Conservation (phyloP, 495 filamentous ascomycete species). For the Penicillium ucsense region DNA sequence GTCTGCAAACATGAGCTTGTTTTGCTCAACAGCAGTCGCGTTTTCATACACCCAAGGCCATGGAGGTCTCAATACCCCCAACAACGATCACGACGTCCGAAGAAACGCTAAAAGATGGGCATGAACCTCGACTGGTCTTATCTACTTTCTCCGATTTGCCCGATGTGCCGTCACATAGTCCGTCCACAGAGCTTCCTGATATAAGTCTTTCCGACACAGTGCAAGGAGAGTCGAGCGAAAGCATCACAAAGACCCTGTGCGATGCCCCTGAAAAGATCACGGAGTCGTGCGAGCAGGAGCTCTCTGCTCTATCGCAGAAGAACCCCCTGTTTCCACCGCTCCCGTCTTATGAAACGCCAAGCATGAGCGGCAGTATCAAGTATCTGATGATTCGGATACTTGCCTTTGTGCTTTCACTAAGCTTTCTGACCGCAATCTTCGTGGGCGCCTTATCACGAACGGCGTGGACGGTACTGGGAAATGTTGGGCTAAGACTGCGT, state of each 20-base stretch:
- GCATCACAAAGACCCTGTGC: not conserved
- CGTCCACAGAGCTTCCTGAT: not conserved
- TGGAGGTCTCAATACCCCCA: conserved; percentile 10
- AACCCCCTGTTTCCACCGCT: conserved; percentile 85
- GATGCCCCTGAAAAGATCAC: conserved; percentile 3
- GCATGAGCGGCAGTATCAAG: conserved; percentile 51
- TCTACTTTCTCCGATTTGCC: not conserved
- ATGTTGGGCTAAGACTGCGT: conserved; percentile 38
- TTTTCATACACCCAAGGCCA: conserved; percentile 4
- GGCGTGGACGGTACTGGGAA: conserved; percentile 39
- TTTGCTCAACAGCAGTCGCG: not conserved
- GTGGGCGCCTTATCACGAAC: conserved; percentile 58
- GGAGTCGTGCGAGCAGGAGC: not conserved
- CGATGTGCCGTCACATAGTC: not conserved
- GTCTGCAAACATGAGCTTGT: not conserved
- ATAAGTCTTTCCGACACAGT: not conserved
- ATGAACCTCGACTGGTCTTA: not conserved
- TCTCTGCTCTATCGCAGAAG: conserved; percentile 13
- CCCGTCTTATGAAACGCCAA: conserved; percentile 72
- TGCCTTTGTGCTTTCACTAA: conserved; percentile 66
- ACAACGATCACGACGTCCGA: not conserved
- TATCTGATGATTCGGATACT: conserved; percentile 49
- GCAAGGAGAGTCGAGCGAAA: not conserved
- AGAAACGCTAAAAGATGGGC: not conserved
- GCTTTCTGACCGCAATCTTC: conserved; percentile 67